Conservation (phyloP, 768 basidiomycete genomes). For the Mrakia hoshinonis region DNA sequence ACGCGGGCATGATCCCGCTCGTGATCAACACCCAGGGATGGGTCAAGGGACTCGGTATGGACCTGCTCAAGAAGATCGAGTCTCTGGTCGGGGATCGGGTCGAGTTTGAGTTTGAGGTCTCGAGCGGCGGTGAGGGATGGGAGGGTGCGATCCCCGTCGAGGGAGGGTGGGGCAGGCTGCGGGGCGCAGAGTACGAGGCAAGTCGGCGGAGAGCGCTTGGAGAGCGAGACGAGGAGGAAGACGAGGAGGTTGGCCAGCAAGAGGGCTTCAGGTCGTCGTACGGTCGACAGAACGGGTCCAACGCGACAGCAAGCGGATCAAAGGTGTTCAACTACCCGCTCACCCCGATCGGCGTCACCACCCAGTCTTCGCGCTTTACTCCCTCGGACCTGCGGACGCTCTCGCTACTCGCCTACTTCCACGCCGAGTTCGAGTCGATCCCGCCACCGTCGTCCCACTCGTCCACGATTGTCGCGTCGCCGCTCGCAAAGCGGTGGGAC, state of each 20-base stretch:
- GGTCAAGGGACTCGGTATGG: slow-evolving; percentile 84
- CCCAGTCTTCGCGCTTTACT: slow-evolving; percentile 47
- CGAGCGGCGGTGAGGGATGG: slow-evolving; percentile 21
- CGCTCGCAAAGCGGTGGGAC: slow-evolving; percentile 53
- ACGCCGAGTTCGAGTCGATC: slow-evolving; percentile 40
- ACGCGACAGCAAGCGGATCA: background rate
- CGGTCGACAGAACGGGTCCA: background rate
- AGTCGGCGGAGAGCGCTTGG: background rate
- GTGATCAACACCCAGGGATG: slow-evolving; percentile 96
- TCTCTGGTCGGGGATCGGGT: slow-evolving; percentile 54
- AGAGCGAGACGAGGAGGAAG: background rate
- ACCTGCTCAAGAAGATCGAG: slow-evolving; percentile 64
- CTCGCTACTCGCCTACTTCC: slow-evolving; percentile 67
- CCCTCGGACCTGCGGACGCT: slow-evolving; percentile 65
- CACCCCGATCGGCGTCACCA: slow-evolving; percentile 48
- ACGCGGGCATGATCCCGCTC: slow-evolving; percentile 53
- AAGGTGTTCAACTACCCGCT: slow-evolving; percentile 32
- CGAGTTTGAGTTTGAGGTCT: slow-evolving; percentile 45
- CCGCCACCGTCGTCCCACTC: background rate
- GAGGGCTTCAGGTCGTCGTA: slow-evolving; percentile 5
- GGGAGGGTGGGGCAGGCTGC: slow-evolving; percentile 28
- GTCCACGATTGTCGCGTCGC: background rate
- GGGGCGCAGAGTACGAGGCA: slow-evolving; percentile 1
- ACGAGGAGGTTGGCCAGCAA: slow-evolving; percentile 6
- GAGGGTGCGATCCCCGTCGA: slow-evolving; percentile 27